phyloP scores from a whole-genome alignment of 768 basidiomycete genomes.

The Kwoniella mangroviensis region DNA sequence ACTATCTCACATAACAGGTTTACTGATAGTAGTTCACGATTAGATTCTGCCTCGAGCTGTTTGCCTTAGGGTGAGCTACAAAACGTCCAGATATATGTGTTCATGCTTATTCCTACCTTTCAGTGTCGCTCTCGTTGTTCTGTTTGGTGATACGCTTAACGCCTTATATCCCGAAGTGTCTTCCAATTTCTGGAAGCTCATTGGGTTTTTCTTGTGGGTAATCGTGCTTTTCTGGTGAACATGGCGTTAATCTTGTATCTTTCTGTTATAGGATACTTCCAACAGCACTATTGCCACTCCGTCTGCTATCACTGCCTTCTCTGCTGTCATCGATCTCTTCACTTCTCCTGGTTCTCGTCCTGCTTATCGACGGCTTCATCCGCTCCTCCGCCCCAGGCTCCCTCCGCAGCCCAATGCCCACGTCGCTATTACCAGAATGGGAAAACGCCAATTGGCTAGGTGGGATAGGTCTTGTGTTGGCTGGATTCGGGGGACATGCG shows the following conservation, averaged over 20 bases:
- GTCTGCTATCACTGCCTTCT: slow-evolving; percentile 84
- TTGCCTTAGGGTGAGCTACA: slow-evolving; percentile 66
- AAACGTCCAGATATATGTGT: neutral
- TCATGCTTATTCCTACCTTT: neutral
- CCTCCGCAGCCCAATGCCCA: slow-evolving; percentile 74
- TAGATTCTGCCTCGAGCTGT: slow-evolving; percentile 80
- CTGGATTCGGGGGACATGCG: slow-evolving; percentile 92
- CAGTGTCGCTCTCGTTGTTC: slow-evolving; percentile 77
- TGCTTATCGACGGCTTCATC: slow-evolving; percentile 79
- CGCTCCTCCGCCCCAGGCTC: slow-evolving; percentile 66
- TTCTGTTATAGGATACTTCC: slow-evolving; percentile 70
- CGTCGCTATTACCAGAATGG: slow-evolving; percentile 65
- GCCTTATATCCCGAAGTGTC: slow-evolving; percentile 72
- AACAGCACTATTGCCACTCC: slow-evolving; percentile 81
- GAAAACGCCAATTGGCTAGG: slow-evolving; percentile 67
- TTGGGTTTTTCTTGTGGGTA: slow-evolving; percentile 71
- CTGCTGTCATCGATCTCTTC: slow-evolving; percentile 76
- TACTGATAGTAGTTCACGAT: slow-evolving; percentile 54
- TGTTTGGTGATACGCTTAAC: slow-evolving; percentile 85
- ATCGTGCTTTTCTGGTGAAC: neutral
- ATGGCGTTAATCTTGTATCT: slow-evolving; percentile 9
- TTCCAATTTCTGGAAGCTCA: slow-evolving; percentile 72
- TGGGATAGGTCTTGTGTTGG: slow-evolving; percentile 88
- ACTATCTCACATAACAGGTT: no score
- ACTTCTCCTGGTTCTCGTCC: slow-evolving; percentile 71